Evolutionary conservation across 2,329 filamentous ascomycete species (phyloP).

Genomic region (Xenoacremonium recifei): DNA sequence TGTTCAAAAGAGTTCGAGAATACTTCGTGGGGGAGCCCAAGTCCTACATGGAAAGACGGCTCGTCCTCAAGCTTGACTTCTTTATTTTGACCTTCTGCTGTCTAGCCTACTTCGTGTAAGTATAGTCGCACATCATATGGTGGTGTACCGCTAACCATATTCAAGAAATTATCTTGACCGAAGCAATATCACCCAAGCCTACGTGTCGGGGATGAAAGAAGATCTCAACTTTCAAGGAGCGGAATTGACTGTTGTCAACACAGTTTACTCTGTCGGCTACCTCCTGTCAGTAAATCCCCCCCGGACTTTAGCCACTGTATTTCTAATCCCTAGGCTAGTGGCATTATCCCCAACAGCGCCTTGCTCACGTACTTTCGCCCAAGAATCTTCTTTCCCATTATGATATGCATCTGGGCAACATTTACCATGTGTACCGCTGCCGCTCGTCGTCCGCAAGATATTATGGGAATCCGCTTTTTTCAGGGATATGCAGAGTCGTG

Average conservation of each 20-base stretch:
- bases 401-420: slow-evolving; percentile 58
- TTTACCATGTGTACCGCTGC: slow-evolving; percentile 49
- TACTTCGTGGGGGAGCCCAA: slow-evolving; percentile 4
- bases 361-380: slow-evolving; percentile 58
- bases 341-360: slow-evolving; percentile 55
- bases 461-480: slow-evolving; percentile 19
- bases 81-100: slow-evolving; percentile 30
- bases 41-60: slow-evolving; percentile 8
- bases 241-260: slow-evolving; percentile 36
- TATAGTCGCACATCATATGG: background rate
- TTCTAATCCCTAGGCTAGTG: slow-evolving; percentile 35
- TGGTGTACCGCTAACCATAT: slow-evolving; percentile 28
- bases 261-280: slow-evolving; percentile 8
- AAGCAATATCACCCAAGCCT: slow-evolving; percentile 32
- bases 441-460: slow-evolving; percentile 26
- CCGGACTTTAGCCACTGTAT: slow-evolving; percentile 46
- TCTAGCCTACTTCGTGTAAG: slow-evolving; percentile 29
- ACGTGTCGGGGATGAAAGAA: slow-evolving; percentile 43
- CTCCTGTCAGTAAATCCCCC: slow-evolving; percentile 34
- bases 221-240: slow-evolving; percentile 49
- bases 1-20: slow-evolving; percentile 3
- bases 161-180: slow-evolving; percentile 35
- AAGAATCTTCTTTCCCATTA: slow-evolving; percentile 55
- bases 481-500: slow-evolving; percentile 19
- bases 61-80: slow-evolving; percentile 14